Percentiles rank a stretch among this genome's conserved stretches.
phyloP scores from a whole-genome alignment of 495 filamentous ascomycete species.

The Penicillium riverlandense region DNA sequence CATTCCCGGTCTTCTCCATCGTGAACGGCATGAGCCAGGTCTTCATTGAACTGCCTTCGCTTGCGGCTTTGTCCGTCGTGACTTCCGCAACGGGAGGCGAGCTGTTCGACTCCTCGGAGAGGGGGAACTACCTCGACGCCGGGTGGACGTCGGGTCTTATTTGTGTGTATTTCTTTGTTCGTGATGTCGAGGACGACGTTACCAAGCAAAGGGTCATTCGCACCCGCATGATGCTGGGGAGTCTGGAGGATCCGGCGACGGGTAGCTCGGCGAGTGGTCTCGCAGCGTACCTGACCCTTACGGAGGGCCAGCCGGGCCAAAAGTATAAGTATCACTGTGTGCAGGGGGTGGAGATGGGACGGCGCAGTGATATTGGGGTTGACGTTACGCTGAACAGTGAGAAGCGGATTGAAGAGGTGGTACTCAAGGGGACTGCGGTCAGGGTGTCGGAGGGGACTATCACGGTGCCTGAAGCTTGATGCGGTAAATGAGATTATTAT shows the following conservation, averaged over 20 bases:
- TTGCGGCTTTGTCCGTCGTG: conserved; percentile 27
- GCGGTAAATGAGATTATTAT: background rate
- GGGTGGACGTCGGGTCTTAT: conserved; percentile 50
- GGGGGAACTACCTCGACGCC: conserved; percentile 41
- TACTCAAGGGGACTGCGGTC: conserved; percentile 50
- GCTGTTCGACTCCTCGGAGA: conserved; percentile 1
- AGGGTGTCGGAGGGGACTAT: conserved; percentile 49
- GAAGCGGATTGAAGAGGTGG: conserved; percentile 39
- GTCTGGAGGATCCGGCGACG: conserved; percentile 62
- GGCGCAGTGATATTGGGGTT: conserved; percentile 53
- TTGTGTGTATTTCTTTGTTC: conserved; percentile 53
- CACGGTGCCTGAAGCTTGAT: conserved; percentile 14
- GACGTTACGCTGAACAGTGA: conserved; percentile 28
- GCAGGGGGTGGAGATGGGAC: conserved; percentile 77
- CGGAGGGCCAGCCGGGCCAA: conserved; percentile 18
- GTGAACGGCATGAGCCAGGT: conserved; percentile 62
- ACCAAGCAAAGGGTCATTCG: conserved; percentile 25
- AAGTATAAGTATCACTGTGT: conserved; percentile 43
- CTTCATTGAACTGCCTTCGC: conserved; percentile 46
- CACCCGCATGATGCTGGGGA: conserved; percentile 46
- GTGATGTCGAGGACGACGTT: conserved; percentile 21
- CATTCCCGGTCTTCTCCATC: conserved; percentile 25
- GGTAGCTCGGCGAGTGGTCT: conserved; percentile 59
- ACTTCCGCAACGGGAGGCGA: conserved; percentile 18
- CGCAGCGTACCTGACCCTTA: conserved; percentile 49